These are phyloP conservation scores for Acer negundo DNA, from an alignment of 345 rosid species.

Conservation along the genomic window DNA sequence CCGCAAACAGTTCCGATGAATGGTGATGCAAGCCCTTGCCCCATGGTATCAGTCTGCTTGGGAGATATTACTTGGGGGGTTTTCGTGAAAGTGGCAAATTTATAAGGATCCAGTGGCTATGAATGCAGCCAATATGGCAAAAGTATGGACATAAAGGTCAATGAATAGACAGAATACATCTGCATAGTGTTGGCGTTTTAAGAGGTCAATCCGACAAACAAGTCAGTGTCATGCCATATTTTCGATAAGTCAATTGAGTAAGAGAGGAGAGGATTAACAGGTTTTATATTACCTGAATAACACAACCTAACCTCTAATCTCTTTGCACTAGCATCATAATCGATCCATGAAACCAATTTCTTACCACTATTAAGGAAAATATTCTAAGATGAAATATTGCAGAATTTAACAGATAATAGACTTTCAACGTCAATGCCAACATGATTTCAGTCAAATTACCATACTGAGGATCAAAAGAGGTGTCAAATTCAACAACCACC, in stretches of 20 bases:
- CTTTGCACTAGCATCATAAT: conserved; percentile 60
- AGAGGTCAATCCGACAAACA: conserved; percentile 66
- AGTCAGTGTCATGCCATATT: conserved; percentile 49
- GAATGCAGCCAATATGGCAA: conserved; percentile 63
- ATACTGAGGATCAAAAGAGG: conserved; percentile 20
- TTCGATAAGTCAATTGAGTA: conserved; percentile 55
- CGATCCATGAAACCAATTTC: conserved; percentile 62
- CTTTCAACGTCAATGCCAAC: conserved; percentile 56
- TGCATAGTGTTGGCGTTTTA: conserved; percentile 55
- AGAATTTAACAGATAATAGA: conserved; percentile 39
- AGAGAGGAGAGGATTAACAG: conserved; percentile 46
- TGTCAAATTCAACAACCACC: conserved; percentile 63
- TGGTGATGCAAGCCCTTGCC: conserved; percentile 55
- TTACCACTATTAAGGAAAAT: conserved; percentile 40
- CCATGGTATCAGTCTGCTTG: conserved; percentile 45
- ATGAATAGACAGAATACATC: conserved; percentile 52
- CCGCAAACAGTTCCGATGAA: conserved; percentile 62
- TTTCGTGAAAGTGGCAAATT: conserved; percentile 27
- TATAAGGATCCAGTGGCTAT: conserved; percentile 46
- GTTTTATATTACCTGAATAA: conserved; percentile 38
- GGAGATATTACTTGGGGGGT: conserved; percentile 20
- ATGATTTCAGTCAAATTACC: conserved; percentile 40
- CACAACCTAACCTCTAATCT: conserved; percentile 67
- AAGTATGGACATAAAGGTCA: conserved; percentile 57
- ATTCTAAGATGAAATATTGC: conserved; percentile 43